These are phyloP conservation scores for Penicillium fimorum DNA, from an alignment of 495 filamentous ascomycete genomes.

Conservation along the genomic window DNA sequence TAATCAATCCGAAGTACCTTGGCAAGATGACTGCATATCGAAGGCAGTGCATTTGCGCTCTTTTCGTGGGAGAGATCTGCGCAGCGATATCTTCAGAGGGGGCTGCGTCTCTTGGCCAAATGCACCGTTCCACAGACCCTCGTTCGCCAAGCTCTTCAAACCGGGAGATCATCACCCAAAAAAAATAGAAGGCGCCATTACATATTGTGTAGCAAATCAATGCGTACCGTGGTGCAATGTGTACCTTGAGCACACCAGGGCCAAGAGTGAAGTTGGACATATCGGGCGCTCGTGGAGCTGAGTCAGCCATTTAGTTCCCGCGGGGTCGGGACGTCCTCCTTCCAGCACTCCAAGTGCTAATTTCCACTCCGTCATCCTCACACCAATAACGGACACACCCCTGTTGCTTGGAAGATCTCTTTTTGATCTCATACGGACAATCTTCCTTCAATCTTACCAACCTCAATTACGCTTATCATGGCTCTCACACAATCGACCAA, in stretches of 20 bases:
- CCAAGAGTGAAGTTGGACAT: neutral
- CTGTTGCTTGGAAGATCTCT: neutral
- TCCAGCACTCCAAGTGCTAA: neutral
- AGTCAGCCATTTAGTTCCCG: neutral
- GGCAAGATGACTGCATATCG: conserved; percentile 4
- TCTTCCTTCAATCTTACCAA: neutral
- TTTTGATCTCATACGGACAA: neutral
- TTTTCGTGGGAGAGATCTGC: conserved; percentile 7
- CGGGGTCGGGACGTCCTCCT: neutral
- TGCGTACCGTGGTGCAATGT: neutral
- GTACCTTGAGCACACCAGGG: neutral
- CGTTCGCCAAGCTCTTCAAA: conserved; percentile 19
- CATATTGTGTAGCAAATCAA: neutral
- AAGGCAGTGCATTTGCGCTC: neutral
- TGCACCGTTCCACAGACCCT: conserved; percentile 12
- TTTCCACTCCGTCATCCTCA: neutral
- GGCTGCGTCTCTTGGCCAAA: neutral
- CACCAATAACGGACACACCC: neutral
- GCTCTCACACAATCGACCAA: conserved; percentile 36
- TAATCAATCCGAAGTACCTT: neutral
- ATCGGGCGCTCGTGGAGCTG: neutral
- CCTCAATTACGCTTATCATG: conserved; percentile 10
- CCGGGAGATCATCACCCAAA: conserved; percentile 20
- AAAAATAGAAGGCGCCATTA: neutral
- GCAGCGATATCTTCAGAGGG: neutral